Base-by-base conservation (phyloP, 2,329 filamentous ascomycete genomes). In the Pestalotiopsis fici region DNA sequence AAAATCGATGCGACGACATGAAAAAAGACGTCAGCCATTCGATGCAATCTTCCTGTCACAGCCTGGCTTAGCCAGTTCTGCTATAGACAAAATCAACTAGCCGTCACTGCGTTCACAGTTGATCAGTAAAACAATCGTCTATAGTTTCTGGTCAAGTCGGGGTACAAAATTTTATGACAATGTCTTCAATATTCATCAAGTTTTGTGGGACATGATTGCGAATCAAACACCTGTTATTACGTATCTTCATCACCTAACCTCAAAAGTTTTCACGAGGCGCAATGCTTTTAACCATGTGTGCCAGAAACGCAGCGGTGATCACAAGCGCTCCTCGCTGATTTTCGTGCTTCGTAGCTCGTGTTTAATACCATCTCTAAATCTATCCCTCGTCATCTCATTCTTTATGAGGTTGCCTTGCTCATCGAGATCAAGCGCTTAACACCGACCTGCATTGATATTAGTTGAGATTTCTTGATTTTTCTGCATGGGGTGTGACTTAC, bases 371-470 rank as follows among this genome's bases (percentile, higher is more conserved):
- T 21, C 57, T 60, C 57, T 60, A 60, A 60, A 21, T 50, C 43
- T 50, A 50, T n/a, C 27, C 57, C 27, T 21, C 15, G 3, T 37
- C 18, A 37, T 37, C 12, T 37, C 12, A 47, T 37, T 25, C 11
- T 21, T 80, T 75, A 90, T 68, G 91, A 88, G 9, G 91, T 93
- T 39, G 88, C 91, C 80, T 90, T 91, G 83, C 91, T 93, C 92
- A 94, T 94, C 78, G 88, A 90, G 74, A 94, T 88, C 75, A 94
- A 83, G 71, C 92, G 87, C 81, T 94, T 94, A 57, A 94, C 88
- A 75, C 92, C 92, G 73, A 92, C 89, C 90, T 93, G 62, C 5
- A 54, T 60, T 13, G 13, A 39, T 31, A 75, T 89, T 83, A 89
- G 84, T 71, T 21, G 15, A 3, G 6, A n/a, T 37, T 57, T 12